Evolutionary conservation across 768 basidiomycete genomes (phyloP).

Genomic region (Tephrocybe sp.): DNA sequence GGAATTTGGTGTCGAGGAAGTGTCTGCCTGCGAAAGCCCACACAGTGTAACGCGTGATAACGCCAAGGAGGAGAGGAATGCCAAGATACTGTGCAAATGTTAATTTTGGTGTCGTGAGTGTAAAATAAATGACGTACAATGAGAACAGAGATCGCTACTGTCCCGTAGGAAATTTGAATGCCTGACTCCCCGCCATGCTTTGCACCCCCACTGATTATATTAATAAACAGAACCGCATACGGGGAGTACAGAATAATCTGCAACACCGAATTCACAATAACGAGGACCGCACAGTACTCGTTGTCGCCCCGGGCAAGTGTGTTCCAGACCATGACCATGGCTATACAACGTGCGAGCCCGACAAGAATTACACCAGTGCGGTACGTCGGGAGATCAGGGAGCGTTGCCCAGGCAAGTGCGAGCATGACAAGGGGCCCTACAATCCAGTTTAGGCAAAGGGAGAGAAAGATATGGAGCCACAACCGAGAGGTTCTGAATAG

Average conservation of each 20-base stretch:
- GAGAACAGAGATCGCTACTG: constrained; percentile 63
- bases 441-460: constrained; percentile 76
- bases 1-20: constrained; percentile 56
- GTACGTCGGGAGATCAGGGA: constrained; percentile 75
- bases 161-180: constrained; percentile 52
- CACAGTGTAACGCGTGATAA: constrained; percentile 62
- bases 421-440: constrained; percentile 81
- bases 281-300: constrained; percentile 77
- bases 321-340: constrained; percentile 85
- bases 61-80: constrained; percentile 71
- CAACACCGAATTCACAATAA: constrained; percentile 75
- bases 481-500: constrained; percentile 51
- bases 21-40: constrained; percentile 40
- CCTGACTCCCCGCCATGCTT: constrained; percentile 14
- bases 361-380: constrained; percentile 82
- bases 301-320: constrained; percentile 64
- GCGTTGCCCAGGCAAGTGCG: constrained; percentile 80
- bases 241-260: constrained; percentile 81
- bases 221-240: constrained; percentile 69
- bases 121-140: constrained; percentile 47
- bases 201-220: constrained; percentile 53
- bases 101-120: too few relatives aligned
- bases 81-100: constrained; percentile 62
- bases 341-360: constrained; percentile 69
- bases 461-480: constrained; percentile 69